Evolutionary conservation across 495 filamentous ascomycete species (phyloP), one percentile per base, ranked within the genome.

Genomic region (Neurospora sp.): DNA sequence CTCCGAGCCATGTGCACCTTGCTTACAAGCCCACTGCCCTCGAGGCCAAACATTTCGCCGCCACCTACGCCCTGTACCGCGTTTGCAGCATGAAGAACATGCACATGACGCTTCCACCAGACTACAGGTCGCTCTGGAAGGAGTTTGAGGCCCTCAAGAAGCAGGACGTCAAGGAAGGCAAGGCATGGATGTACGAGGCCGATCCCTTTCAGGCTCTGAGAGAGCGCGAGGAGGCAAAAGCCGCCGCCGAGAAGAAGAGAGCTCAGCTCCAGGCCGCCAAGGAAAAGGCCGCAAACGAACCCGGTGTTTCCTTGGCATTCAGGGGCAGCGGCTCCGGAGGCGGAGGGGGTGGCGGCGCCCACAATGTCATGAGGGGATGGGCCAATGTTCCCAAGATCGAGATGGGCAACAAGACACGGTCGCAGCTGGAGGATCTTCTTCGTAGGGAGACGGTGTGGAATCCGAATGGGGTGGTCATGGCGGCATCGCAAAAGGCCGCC

Each of bases 21-120:
- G 87, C 91, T 15, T 79, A 83, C 10, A 90, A 92, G 79, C 86
- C 91, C 19, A 94, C 92, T 1, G 88, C 93, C 11, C 83, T 98
- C 28, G 96, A 99, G 82, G 96, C 96, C 45, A 90, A 91, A 73
- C 94, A 99, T 84, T 94, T 96, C 74, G 93, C 93, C 17, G 96
- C 96, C 3, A 92, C 94, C 1, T 98, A 93, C 83, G 91, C 91
- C 2, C 86, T 99, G 5, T 97, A 93, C 80, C 89, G 96, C 43
- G 92, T 98, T 1, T 93, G 92, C 82, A 97, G 91, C 78, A 96
- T 95, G 92, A 92, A 91, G 76, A 99, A 97, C 75, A 86, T 97
- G 45, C 93, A 97, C 77, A 93, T 96, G 86, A 93, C 92, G 85
- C 84, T 99, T 73, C 96, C 96, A n/a, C 96, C 96, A 2, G 90